Conservation (phyloP, 2,329 filamentous ascomycete species). For the Conoideocrella luteorostrata region DNA sequence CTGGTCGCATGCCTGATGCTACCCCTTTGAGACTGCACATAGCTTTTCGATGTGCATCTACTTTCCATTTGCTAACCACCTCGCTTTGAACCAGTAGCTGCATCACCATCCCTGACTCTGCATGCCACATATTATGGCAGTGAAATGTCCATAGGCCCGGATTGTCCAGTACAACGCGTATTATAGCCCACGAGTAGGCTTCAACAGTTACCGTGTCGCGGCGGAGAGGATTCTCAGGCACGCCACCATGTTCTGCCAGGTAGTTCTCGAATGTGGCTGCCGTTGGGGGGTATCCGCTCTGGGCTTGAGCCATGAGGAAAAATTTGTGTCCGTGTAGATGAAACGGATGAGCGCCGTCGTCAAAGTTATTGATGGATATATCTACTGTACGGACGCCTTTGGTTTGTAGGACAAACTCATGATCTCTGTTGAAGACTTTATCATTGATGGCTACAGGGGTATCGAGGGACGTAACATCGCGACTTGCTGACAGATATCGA, state of each 20-base stretch:
- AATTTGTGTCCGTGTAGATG: slow-evolving; percentile 58
- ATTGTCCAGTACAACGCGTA: slow-evolving; percentile 51
- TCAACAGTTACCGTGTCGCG: slow-evolving; percentile 44
- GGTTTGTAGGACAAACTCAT: slow-evolving; percentile 41
- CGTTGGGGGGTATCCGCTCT: slow-evolving; percentile 27
- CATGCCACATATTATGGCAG: slow-evolving; percentile 54
- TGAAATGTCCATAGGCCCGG: slow-evolving; percentile 53
- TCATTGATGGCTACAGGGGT: slow-evolving; percentile 21
- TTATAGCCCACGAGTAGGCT: slow-evolving; percentile 47
- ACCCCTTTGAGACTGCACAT: slow-evolving; percentile 26
- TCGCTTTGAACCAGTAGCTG: slow-evolving; percentile 38
- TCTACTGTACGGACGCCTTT: slow-evolving; percentile 47
- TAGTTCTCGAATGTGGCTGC: slow-evolving; percentile 17
- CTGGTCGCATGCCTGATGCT: slow-evolving; percentile 24
- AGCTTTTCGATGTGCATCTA: slow-evolving; percentile 15
- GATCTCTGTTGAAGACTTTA: slow-evolving; percentile 19
- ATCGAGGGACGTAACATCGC: slow-evolving; percentile 10
- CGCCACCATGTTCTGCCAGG: slow-evolving; percentile 15
- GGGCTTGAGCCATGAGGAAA: slow-evolving; percentile 34
- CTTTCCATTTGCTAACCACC: slow-evolving; percentile 19
- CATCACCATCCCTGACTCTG: slow-evolving; percentile 53
- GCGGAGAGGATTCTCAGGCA: slow-evolving; percentile 25
- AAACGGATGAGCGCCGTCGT: slow-evolving; percentile 38
- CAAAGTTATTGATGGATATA: slow-evolving; percentile 53
- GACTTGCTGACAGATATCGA: slow-evolving; percentile 23